A percentile compares a stretch with the other conserved stretches of the same genome.
These are phyloP conservation scores for Astraeus odoratus DNA, from an alignment of 768 basidiomycete species.

Conservation along the genomic window DNA sequence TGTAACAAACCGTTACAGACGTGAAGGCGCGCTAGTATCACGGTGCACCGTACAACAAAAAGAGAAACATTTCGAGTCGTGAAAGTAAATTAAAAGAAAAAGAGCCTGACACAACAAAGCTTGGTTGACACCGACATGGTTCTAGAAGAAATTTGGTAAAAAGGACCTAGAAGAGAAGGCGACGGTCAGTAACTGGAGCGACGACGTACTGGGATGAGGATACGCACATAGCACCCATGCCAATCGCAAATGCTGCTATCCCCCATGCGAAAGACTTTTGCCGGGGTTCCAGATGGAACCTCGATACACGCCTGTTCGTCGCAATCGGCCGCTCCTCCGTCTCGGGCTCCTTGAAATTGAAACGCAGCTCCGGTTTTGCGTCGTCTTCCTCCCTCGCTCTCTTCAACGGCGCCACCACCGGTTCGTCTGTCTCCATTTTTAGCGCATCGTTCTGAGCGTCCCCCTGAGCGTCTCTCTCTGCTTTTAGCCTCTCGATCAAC, in stretches of 20 bases:
- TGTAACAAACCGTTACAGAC: background rate
- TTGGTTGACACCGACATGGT: conserved; percentile 6
- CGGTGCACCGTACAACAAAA: background rate
- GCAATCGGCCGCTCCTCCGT: conserved; percentile 48
- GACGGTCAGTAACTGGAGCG: background rate
- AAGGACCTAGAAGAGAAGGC: conserved; percentile 36
- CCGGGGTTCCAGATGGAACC: conserved; percentile 54
- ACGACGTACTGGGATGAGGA: conserved; percentile 5
- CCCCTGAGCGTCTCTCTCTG: conserved; percentile 41
- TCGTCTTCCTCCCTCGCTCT: conserved; percentile 40
- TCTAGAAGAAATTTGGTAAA: conserved; percentile 57
- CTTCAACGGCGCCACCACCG: conserved; percentile 31
- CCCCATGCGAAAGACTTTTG: conserved; percentile 81
- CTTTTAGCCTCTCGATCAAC: conserved; percentile 67
- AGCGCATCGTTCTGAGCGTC: too few relatives aligned
- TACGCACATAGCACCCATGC: conserved; percentile 74
- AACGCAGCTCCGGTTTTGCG: conserved; percentile 40
- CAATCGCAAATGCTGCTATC: conserved; percentile 74
- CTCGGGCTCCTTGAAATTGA: conserved; percentile 69
- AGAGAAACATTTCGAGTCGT: conserved; percentile 5
- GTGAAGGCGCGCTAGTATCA: too few relatives aligned
- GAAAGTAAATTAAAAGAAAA: conserved; percentile 7
- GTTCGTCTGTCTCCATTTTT: conserved; percentile 20
- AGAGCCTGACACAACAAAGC: conserved; percentile 10
- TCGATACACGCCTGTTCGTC: conserved; percentile 57